Conservation (phyloP, 164 flowering plant species). For the Stephania japonica region DNA sequence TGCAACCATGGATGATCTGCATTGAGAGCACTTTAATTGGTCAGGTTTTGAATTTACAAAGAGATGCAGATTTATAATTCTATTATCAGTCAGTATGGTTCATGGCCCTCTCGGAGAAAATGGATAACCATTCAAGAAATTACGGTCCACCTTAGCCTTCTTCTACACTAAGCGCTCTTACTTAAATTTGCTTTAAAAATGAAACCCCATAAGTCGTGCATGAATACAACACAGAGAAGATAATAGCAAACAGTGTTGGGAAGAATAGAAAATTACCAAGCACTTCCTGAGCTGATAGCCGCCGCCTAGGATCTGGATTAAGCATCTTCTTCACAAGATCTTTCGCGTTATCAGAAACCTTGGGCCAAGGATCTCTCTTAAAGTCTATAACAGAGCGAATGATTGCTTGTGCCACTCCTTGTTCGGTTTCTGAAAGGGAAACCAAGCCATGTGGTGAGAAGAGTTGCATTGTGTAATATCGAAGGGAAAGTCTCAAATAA, state of each 20-base stretch:
- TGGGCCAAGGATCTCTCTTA: conserved; percentile 94
- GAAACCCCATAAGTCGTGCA: not conserved
- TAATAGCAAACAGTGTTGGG: not conserved
- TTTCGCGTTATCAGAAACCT: conserved; percentile 85
- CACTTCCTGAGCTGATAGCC: conserved; percentile 81
- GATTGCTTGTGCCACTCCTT: conserved; percentile 95
- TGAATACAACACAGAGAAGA: not conserved
- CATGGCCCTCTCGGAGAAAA: not conserved
- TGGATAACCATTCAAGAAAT: not conserved
- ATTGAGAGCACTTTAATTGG: conserved; percentile 9
- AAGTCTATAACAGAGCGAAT: conserved; percentile 77
- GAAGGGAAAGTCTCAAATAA: not conserved
- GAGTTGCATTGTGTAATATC: not conserved
- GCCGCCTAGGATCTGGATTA: conserved; percentile 69
- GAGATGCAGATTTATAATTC: not conserved
- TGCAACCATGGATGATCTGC: conserved; percentile 94
- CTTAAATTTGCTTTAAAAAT: not conserved
- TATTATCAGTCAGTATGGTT: not conserved
- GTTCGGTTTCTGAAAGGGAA: conserved; percentile 79
- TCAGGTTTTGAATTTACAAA: not conserved
- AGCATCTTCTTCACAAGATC: conserved; percentile 91
- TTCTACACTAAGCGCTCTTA: too few relatives aligned
- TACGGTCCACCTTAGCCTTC: not conserved
- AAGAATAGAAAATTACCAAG: conserved; percentile 48
- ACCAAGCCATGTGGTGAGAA: not conserved